Base-by-base conservation (phyloP, 2,329 filamentous ascomycete genomes). In the Cladosporium sp. region DNA sequence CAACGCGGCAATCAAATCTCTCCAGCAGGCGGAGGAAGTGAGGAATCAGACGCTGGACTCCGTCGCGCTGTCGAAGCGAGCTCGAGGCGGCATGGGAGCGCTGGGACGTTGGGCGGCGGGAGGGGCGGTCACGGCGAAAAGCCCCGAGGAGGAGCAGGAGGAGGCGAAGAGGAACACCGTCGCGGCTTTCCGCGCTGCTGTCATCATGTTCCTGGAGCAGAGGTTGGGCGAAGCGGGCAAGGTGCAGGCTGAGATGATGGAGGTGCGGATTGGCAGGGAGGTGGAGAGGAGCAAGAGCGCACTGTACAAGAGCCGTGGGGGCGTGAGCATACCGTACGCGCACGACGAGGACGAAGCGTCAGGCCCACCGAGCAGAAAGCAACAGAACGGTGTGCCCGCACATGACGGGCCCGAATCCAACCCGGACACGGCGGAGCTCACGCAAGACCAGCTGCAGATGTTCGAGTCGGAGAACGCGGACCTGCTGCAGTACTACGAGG, bases 381-480 rank as follows among this genome's bases (percentile, higher is more conserved):
- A 38, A 55, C 58, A 37, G 61, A 54, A 55, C 54, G 44, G 55
- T 51, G 39, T 34, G 19, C 17, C 39, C 18, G 24, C 39, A 12
- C 13, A 36, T 17, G 13, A 32, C 11, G 15, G 4, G 11, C 9
- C 37, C 17, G 36, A 47, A 2, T 34, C 34, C 11, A 34, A 50
- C 11, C 20, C 44, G 44, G 29, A 49, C 50, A 41, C 43, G n/a
- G 37, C 41, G 67, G 6, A 84, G 55, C 73, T 96, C 54, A 89
- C 86, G 15, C 78, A 84, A 18, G 90, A 96, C 65, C 92, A 97
- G 69, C 74, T 93, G 47, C 92, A 96, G 68, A 80, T 96, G 65
- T 97, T 99, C 72, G 91, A 92, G 60, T 82, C 89, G 70, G 91
- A 95, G 65, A 96, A 97, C 65, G 85, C 90, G 68, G 85, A 89